These are phyloP conservation scores for Bipolaris victoriae DNA, from an alignment of 2,329 filamentous ascomycete species.

Conservation along the genomic window DNA sequence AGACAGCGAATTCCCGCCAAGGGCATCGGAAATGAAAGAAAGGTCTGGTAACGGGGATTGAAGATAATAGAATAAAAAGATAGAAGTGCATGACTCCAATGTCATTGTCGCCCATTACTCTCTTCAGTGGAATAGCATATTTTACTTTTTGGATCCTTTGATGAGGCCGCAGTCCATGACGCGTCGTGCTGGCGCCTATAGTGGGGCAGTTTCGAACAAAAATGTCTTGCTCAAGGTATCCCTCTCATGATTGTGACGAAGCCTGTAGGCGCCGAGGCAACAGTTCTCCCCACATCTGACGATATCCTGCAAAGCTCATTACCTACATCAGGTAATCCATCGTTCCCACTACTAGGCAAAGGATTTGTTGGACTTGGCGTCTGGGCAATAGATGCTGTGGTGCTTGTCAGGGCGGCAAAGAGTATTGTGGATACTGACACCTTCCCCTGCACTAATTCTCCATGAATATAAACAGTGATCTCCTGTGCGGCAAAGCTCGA, in stretches of 20 bases:
- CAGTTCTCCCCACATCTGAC: background rate
- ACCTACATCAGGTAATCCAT: conserved; percentile 3
- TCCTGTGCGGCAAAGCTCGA: conserved; percentile 14
- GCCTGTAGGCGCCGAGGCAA: conserved; percentile 7
- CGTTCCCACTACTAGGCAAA: background rate
- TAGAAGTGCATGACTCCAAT: background rate
- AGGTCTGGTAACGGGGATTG: background rate
- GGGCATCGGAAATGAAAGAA: background rate
- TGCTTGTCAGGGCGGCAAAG: background rate
- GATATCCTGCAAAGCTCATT: conserved; percentile 4
- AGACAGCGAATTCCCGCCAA: background rate
- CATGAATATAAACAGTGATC: conserved; percentile 28
- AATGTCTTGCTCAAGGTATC: background rate
- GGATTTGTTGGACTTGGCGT: conserved; percentile 3
- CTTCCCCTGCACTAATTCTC: conserved; percentile 8
- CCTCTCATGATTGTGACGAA: conserved; percentile 13
- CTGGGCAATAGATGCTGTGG: background rate
- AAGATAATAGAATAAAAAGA: background rate
- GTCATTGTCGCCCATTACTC: background rate
- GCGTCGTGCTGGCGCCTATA: conserved; percentile 12
- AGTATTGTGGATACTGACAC: background rate
- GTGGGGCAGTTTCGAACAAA: conserved; percentile 7
- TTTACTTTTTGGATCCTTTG: conserved; percentile 2
- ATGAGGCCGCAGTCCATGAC: conserved; percentile 15
- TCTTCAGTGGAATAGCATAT: background rate